A percentile compares a stretch with the other conserved stretches of the same genome.
Evolutionary conservation across 2,329 filamentous ascomycete genomes (phyloP).

Genomic region (Nemania sp.): DNA sequence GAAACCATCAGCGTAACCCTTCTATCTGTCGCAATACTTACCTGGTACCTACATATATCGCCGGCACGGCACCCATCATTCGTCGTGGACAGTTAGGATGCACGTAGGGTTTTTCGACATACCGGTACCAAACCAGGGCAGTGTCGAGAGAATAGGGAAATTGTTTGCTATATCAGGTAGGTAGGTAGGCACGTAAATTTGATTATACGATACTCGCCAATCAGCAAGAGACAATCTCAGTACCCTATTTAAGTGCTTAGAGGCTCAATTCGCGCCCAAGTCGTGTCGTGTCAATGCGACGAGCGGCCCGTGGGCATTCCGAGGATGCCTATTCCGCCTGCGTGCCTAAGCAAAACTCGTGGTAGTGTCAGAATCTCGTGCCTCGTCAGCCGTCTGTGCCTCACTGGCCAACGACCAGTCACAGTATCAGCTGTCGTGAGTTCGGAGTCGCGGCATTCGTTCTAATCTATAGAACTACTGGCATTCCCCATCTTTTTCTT

Average conservation of each 20-base stretch:
- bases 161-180: too few species aligned
- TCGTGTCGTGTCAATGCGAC: slow-evolving; percentile 26
- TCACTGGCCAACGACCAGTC: too few species aligned
- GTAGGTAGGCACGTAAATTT: neutral
- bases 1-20: slow-evolving; percentile 16
- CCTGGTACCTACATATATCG: too few species aligned
- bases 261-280: slow-evolving; percentile 22
- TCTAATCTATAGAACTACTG: too few species aligned
- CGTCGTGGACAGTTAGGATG: neutral
- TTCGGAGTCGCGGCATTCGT: too few species aligned
- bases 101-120: neutral
- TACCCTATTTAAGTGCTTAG: too few species aligned
- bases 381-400: too few species aligned
- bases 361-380: slow-evolving; percentile 22
- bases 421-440: too few species aligned
- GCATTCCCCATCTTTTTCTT: too few species aligned
- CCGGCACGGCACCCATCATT: neutral
- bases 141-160: too few species aligned
- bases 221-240: neutral
- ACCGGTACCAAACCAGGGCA: neutral
- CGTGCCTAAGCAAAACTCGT: slow-evolving; percentile 20
- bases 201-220: neutral
- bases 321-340: slow-evolving; percentile 29
- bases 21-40: neutral
- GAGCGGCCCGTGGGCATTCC: slow-evolving; percentile 26